Evolutionary conservation across 1,139 yeast genomes (phyloP), one percentile per base, ranked within the genome.

Genomic region (Candida albicans): DNA sequence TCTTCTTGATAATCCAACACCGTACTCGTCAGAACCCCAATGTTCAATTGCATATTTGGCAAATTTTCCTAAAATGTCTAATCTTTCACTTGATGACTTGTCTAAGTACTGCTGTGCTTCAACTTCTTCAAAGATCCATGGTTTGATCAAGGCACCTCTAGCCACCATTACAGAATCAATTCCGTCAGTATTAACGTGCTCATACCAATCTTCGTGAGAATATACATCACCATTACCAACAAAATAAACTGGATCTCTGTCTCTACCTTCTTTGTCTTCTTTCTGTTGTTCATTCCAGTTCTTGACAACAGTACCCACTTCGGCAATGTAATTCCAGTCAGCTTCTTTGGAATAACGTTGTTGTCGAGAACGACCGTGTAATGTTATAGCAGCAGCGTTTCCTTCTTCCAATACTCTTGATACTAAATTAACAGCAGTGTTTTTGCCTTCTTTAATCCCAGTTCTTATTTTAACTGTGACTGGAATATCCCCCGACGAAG

Each of bases 11-110:
- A 81, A 81, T 46, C 88, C 86, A 47, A 93, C 79, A 34, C 99
- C 99, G 62, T 85, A 91, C 56, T 89, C 96, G 59, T 93, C 99
- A 0, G 96, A 78, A 2, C 99, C 99, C 98, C 99, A 95, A 66
- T 95, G 99, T 56, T 90, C 91, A 53, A 93, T 73, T 0, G 99
- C 98, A 61, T 71, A 87, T 45, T 82, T 69, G 11, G 95, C 81
- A 60, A 83, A 93, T 43, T 75, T 76, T 50, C 73, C 73, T 55
- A 91, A 66, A 43, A 85, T 80, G 28, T 84, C 95, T 47, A 93
- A 75, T 64, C 99, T 80, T 65, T 93, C 97, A 32, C 83, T 72
- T n/a, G 96, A 84, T 2, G 89, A 74, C 66, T 93, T 95, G 65
- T 93, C 99, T 52, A 93, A 67, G 60, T 90, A 85, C 64, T 93